These are phyloP conservation scores for Chlorencoelia australis DNA, from an alignment of 2,329 filamentous ascomycete genomes.

Conservation along the genomic window DNA sequence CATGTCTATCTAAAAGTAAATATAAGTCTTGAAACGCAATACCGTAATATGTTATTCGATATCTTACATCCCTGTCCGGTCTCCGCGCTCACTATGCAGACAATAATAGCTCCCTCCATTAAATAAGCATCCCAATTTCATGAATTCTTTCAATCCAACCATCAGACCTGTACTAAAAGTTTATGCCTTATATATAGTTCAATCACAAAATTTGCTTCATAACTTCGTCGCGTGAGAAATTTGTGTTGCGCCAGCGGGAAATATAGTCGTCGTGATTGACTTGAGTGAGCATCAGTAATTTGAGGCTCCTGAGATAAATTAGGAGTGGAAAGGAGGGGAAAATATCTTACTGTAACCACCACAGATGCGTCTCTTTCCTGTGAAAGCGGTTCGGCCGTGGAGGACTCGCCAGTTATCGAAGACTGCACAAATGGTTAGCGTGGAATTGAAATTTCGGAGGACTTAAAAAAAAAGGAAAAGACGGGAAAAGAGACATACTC, in stretches of 20 bases:
- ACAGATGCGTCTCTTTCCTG: constrained; percentile 76
- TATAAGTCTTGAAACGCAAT: too few relatives aligned
- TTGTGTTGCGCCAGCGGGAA: constrained; percentile 65
- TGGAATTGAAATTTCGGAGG: not conserved
- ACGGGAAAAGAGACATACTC: too few relatives aligned
- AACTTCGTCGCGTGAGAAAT: constrained; percentile 34
- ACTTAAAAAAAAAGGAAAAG: too few relatives aligned
- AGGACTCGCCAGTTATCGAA: constrained; percentile 96
- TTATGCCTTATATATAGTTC: too few relatives aligned
- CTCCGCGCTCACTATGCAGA: too few relatives aligned
- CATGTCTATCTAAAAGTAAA: too few relatives aligned
- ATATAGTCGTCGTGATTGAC: constrained; percentile 74
- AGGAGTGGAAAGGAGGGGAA: not conserved
- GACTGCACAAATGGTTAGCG: constrained; percentile 37
- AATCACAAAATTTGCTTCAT: constrained; percentile 21
- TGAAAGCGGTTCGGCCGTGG: constrained; percentile 77
- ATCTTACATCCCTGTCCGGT: too few relatives aligned
- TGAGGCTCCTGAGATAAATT: not conserved
- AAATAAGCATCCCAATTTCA: too few relatives aligned
- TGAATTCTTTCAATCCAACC: not conserved
- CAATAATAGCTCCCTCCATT: too few relatives aligned
- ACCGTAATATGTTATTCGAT: too few relatives aligned
- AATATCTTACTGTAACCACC: constrained; percentile 71
- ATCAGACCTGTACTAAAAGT: not conserved
- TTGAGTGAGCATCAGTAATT: constrained; percentile 26